Percentiles rank a stretch among this genome's conserved stretches.
phyloP scores from a whole-genome alignment of 371 early-diverging fungal genomes.

The Blakeslea trispora region DNA sequence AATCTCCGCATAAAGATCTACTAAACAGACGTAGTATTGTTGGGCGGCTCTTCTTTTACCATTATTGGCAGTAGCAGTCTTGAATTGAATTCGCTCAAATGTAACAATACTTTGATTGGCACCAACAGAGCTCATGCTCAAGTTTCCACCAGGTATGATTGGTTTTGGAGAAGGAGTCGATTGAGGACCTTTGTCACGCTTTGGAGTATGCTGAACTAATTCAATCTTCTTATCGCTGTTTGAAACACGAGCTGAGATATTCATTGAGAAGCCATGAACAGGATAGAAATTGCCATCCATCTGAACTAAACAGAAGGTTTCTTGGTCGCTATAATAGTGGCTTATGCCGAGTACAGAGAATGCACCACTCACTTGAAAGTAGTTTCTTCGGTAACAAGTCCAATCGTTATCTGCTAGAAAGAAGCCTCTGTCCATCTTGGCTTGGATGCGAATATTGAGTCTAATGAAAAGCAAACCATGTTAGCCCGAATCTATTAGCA shows the following conservation, averaged over 20 bases:
- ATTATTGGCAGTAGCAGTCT: conserved; percentile 93
- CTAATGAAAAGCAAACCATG: conserved; percentile 11
- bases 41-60: conserved; percentile 89
- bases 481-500: neutral
- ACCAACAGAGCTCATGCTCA: conserved; percentile 54
- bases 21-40: conserved; percentile 82
- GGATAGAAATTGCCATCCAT: conserved; percentile 47
- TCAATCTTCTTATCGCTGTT: conserved; percentile 76
- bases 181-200: conserved; percentile 94
- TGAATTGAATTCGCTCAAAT: conserved; percentile 96
- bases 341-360: conserved; percentile 63
- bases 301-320: conserved; percentile 65
- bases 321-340: conserved; percentile 48
- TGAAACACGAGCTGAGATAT: conserved; percentile 76
- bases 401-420: conserved; percentile 81
- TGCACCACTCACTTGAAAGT: conserved; percentile 86
- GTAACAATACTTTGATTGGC: conserved; percentile 65
- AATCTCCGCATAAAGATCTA: conserved; percentile 72
- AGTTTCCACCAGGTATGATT: conserved; percentile 63
- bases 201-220: conserved; percentile 91
- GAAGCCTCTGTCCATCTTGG: conserved; percentile 81
- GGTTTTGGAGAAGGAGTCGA: conserved; percentile 65
- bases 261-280: conserved; percentile 67
- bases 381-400: conserved; percentile 96
- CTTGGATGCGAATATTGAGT: conserved; percentile 51